phyloP scores from a whole-genome alignment of 2,329 filamentous ascomycete genomes.

The Ramularia endophylla region DNA sequence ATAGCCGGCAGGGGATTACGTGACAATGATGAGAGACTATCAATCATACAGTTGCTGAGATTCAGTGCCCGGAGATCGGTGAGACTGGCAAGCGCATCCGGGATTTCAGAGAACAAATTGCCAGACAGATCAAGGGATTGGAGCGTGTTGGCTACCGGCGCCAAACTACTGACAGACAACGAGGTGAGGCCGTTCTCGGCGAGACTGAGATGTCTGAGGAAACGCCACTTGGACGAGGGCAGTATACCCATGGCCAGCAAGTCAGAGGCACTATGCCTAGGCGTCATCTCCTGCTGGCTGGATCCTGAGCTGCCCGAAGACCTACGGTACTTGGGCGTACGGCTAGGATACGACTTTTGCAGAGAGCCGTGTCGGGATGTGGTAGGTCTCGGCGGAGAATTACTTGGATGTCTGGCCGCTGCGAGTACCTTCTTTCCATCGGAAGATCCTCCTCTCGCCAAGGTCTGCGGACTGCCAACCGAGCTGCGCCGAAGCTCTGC shows the following conservation, averaged over 20 bases:
- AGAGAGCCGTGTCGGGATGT: conserved; percentile 68
- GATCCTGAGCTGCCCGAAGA: conserved; percentile 95
- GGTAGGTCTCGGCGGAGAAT: conserved; percentile 70
- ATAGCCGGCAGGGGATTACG: conserved; percentile 88
- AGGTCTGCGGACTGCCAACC: conserved; percentile 45
- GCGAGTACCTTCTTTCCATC: conserved; percentile 32
- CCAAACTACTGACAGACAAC: conserved; percentile 67
- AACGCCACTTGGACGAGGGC: conserved; percentile 87
- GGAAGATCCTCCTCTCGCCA: conserved; percentile 55
- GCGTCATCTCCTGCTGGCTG: conserved; percentile 51
- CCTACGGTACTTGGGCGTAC: conserved; percentile 69
- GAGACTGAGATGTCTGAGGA: conserved; percentile 83
- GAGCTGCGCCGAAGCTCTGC: conserved; percentile 44
- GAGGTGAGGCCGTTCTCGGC: conserved; percentile 86
- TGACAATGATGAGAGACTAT: conserved; percentile 79
- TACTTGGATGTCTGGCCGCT: conserved; percentile 57
- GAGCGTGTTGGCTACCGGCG: conserved; percentile 77
- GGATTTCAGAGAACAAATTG: conserved; percentile 91
- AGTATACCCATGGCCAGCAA: conserved; percentile 65
- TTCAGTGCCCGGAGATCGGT: conserved; percentile 89
- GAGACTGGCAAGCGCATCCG: conserved; percentile 79
- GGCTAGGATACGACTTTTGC: conserved; percentile 49
- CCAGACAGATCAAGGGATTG: conserved; percentile 88
- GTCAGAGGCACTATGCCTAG: conserved; percentile 68
- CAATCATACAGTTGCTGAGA: conserved; percentile 95